Percentiles rank a stretch among this genome's conserved stretches.
Evolutionary conservation across 129 eudicot species (phyloP).

Genomic region (Chrysanthemum lavandulifolium): DNA sequence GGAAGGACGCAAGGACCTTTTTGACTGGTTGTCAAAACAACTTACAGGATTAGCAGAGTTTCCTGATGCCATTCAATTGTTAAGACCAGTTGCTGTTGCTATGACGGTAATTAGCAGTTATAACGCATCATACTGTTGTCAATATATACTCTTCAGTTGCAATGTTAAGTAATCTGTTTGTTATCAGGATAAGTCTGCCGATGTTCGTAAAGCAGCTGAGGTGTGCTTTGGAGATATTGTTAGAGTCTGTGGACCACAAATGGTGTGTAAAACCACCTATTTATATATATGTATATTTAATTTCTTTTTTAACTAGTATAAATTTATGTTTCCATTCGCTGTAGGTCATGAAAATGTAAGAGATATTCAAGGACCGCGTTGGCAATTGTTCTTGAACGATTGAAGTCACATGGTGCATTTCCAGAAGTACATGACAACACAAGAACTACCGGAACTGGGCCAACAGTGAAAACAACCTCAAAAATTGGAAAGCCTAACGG

Average conservation of each 20-base stretch:
- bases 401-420: conserved; percentile 69
- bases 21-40: conserved; percentile 90
- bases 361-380: conserved; percentile 95
- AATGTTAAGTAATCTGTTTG: conserved; percentile 14
- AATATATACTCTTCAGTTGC: background rate
- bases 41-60: conserved; percentile 66
- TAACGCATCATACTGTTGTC: background rate
- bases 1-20: conserved; percentile 97
- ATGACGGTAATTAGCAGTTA: conserved; percentile 65
- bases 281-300: background rate
- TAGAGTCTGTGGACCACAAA: conserved; percentile 81
- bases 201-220: conserved; percentile 98
- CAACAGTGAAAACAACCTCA: conserved; percentile 48
- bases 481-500: conserved; percentile 68
- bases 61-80: conserved; percentile 77
- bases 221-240: conserved; percentile 76
- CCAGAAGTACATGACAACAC: conserved; percentile 56
- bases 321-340: conserved; percentile 12
- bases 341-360: conserved; percentile 78
- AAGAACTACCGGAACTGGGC: conserved; percentile 44
- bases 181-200: conserved; percentile 92
- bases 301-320: background rate
- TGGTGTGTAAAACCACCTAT: conserved; percentile 42
- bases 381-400: conserved; percentile 82
- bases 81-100: conserved; percentile 79